phyloP scores from a whole-genome alignment of 2,329 filamentous ascomycete species.

The Sporothrix brasiliensis region DNA sequence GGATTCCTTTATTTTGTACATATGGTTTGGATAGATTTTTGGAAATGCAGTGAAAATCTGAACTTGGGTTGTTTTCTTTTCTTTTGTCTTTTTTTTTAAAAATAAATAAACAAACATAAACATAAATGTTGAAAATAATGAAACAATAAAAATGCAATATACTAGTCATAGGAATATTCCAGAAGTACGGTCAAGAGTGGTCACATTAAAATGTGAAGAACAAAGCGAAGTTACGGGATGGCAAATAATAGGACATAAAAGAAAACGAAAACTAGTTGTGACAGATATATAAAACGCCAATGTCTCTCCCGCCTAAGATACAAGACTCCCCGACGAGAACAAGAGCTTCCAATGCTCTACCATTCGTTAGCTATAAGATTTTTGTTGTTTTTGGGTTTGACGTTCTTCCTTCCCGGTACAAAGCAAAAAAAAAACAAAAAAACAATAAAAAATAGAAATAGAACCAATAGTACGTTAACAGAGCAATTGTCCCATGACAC shows the following conservation, averaged over 20 bases:
- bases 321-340: not conserved
- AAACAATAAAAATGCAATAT: too few species aligned
- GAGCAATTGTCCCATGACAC: constrained; percentile 21
- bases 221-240: too few species aligned
- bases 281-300: constrained; percentile 22
- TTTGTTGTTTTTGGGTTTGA: not conserved
- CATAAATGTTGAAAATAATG: too few species aligned
- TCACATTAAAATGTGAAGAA: too few species aligned
- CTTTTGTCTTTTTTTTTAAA: too few species aligned
- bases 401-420: not conserved
- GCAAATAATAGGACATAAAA: not conserved
- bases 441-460: constrained; percentile 1
- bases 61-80: too few species aligned
- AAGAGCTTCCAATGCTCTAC: not conserved
- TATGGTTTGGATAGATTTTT: constrained; percentile 21
- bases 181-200: too few species aligned
- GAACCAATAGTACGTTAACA: constrained; percentile 16
- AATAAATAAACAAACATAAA: too few species aligned
- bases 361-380: not conserved
- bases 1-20: not conserved
- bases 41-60: not conserved
- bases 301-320: constrained; percentile 16
- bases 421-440: constrained; percentile 4
- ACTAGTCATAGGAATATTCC: too few species aligned
- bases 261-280: not conserved